Base-by-base conservation (phyloP, 345 rosid species). In the Citrus maxima region DNA sequence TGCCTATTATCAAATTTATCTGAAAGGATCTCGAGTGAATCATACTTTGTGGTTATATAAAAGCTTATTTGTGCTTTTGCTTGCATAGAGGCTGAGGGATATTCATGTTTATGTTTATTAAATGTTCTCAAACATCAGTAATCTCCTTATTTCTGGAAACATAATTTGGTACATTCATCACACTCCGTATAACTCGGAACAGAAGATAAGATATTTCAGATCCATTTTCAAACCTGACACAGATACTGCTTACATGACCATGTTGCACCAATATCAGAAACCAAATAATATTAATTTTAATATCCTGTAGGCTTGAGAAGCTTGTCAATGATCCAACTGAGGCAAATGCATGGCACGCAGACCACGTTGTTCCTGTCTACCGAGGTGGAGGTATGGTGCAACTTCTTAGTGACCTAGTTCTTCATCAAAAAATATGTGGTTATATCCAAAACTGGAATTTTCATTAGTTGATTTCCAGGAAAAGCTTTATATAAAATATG, bases 261-360 rank as follows among this genome's bases (percentile, higher is more conserved):
- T 64, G 64, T 71, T 60, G 60, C 60, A 22, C 30, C 27, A 10
- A 22, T 18, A 46, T 59, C 46, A 51, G 62, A 65, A 73, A 56
- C 67, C 80, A 28, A 38, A 76, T 59, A 34, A 60, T 74, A 81
- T 71, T 74, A 21, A 6, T 63, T 82, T 56, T 58, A 63, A 67
- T 40, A 28, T 81, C 21, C 69, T 80, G 75, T 83, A 95, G 99
- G 91, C 80, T 93, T 19, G 92, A 92, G 69, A 90, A 93, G 82
- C 91, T 95, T 78, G 93, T 89, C 49, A 84, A 82, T 78, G 89
- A 90, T 84, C 97, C 98, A 81, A 82, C 86, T 2, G 94, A 91
- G 87, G 98, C 95, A 66, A 89, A 92, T 80, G 98, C 95, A 3
- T 93, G 98, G 98, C 97, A 93, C 83, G 98, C 97, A 5, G 99